phyloP scores from a whole-genome alignment of 129 eudicot genomes.

The Chrysanthemum seticuspe region DNA sequence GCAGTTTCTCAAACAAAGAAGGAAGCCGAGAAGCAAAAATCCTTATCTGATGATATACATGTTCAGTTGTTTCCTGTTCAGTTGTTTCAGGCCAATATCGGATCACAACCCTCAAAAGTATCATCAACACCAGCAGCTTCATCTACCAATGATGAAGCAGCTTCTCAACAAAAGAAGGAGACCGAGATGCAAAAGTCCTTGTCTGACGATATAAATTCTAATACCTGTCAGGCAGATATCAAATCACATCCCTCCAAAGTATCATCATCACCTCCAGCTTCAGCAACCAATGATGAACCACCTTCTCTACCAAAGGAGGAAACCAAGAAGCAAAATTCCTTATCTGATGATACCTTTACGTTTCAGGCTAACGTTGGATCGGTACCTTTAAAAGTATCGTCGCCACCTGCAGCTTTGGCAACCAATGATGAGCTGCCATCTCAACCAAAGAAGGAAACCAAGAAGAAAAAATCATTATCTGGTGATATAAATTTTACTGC shows the following conservation, averaged over 20 bases:
- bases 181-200: slow-evolving; percentile 11
- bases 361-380: slow-evolving; percentile 33
- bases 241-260: too few species aligned
- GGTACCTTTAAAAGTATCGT: slow-evolving; percentile 32
- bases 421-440: slow-evolving; percentile 2
- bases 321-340: slow-evolving; percentile 29
- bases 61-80: slow-evolving; percentile 23
- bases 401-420: slow-evolving; percentile 7
- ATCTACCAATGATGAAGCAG: slow-evolving; percentile 7
- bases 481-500: slow-evolving; percentile 26
- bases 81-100: slow-evolving; percentile 24
- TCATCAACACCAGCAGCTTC: slow-evolving; percentile 12
- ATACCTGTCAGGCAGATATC: too few species aligned
- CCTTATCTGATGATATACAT: slow-evolving; percentile 27
- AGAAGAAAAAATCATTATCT: slow-evolving; percentile 9
- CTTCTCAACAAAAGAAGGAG: slow-evolving; percentile 18
- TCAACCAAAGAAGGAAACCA: slow-evolving; percentile 14
- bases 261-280: slow-evolving; percentile 10
- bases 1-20: slow-evolving; percentile 36
- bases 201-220: too few species aligned
- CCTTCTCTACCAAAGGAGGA: slow-evolving; percentile 39
- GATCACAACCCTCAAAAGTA: slow-evolving; percentile 39
- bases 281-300: slow-evolving; percentile 28
- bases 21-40: slow-evolving; percentile 30
- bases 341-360: slow-evolving; percentile 27